Percentiles rank a stretch among this genome's conserved stretches.
These are phyloP conservation scores for Podaxis sp. DNA, from an alignment of 768 basidiomycete genomes.

Conservation along the genomic window DNA sequence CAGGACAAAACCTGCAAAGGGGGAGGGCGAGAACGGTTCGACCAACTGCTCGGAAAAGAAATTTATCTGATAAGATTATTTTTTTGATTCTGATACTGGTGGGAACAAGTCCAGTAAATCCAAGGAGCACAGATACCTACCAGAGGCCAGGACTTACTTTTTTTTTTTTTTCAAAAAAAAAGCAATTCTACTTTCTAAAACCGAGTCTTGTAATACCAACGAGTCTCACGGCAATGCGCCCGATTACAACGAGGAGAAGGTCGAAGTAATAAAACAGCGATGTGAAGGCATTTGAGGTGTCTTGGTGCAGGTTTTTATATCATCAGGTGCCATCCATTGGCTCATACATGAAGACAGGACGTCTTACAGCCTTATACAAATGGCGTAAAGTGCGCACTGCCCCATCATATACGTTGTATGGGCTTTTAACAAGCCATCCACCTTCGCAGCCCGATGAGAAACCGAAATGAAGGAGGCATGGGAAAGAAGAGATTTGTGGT, in stretches of 20 bases:
- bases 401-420: not conserved
- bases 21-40: not conserved
- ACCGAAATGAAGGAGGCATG: not conserved
- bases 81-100: not conserved
- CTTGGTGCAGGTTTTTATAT: not conserved
- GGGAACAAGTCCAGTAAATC: not conserved
- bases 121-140: too few species aligned
- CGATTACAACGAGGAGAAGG: not conserved
- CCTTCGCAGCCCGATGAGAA: not conserved
- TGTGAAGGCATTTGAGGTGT: not conserved
- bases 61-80: constrained; percentile 9
- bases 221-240: not conserved
- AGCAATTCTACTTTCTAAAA: not conserved
- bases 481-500: too few species aligned
- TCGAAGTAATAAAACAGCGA: not conserved
- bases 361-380: not conserved
- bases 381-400: constrained; percentile 7
- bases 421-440: not conserved
- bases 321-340: not conserved
- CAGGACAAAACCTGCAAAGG: not conserved
- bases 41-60: not conserved
- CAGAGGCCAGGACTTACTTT: too few species aligned
- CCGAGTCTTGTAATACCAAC: not conserved
- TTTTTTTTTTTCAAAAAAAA: too few species aligned
- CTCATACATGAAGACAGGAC: not conserved